phyloP scores from a whole-genome alignment of 192 early-diverging fungal genomes.

The Coemansia sp. region DNA sequence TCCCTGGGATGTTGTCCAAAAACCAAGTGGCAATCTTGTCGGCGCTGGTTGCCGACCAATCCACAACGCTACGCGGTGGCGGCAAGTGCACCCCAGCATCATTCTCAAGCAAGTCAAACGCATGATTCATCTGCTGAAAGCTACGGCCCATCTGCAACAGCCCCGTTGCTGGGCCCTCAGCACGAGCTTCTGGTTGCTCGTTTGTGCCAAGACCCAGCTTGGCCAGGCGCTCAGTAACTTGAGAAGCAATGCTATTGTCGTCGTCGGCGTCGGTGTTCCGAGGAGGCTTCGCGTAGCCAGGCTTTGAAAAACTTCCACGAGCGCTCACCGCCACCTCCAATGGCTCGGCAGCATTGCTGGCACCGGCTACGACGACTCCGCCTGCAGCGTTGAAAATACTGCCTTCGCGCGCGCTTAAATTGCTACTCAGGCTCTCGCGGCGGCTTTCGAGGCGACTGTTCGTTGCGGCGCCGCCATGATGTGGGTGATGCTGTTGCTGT shows the following conservation, averaged over 20 bases:
- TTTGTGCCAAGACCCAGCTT: constrained; percentile 6
- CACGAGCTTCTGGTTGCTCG: not conserved
- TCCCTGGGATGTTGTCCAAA: constrained; percentile 49
- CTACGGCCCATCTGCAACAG: not conserved
- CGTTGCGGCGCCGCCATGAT: not conserved
- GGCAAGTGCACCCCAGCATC: constrained; percentile 23
- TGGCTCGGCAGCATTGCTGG: constrained; percentile 28
- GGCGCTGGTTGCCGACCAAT: constrained; percentile 36
- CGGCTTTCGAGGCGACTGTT: constrained; percentile 16
- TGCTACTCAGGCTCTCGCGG: constrained; percentile 35
- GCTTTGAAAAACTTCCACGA: constrained; percentile 36
- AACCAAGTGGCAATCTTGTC: constrained; percentile 52
- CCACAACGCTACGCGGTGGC: constrained; percentile 38
- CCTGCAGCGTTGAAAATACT: constrained; percentile 11
- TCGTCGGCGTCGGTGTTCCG: constrained; percentile 14
- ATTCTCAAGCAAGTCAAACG: constrained; percentile 15
- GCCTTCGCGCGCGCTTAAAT: constrained; percentile 24
- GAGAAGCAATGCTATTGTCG: constrained; percentile 38
- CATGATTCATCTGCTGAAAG: not conserved
- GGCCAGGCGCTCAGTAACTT: constrained; percentile 41
- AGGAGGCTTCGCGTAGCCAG: not conserved
- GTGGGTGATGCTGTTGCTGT: not conserved
- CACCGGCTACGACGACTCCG: no score
- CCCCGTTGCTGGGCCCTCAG: not conserved
- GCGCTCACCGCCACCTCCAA: constrained; percentile 28